These are phyloP conservation scores for Fusarium tuaranense DNA, from an alignment of 2,329 filamentous ascomycete species.

Conservation along the genomic window DNA sequence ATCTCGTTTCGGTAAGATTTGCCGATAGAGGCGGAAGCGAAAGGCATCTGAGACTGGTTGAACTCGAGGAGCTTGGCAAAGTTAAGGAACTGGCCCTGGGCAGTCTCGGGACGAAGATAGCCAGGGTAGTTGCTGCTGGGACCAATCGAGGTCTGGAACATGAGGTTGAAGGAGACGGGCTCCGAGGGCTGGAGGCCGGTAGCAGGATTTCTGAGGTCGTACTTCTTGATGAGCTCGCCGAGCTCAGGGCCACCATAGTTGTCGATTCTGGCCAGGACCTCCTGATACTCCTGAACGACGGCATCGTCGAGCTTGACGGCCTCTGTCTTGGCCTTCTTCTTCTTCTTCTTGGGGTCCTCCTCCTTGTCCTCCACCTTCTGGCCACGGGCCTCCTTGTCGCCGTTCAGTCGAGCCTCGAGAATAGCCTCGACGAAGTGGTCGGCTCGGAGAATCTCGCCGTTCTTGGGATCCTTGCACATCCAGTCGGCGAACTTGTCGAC, in stretches of 20 bases:
- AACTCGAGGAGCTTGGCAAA: slow-evolving; percentile 97
- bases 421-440: slow-evolving; percentile 98
- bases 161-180: slow-evolving; percentile 95
- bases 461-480: slow-evolving; percentile 99
- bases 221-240: slow-evolving; percentile 88
- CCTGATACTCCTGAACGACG: slow-evolving; percentile 89
- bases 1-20: slow-evolving; percentile 99
- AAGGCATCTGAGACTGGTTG: slow-evolving; percentile 95
- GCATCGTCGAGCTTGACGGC: slow-evolving; percentile 88
- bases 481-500: slow-evolving; percentile 98
- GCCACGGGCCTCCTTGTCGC: slow-evolving; percentile 92
- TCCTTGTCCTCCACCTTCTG: slow-evolving; percentile 83
- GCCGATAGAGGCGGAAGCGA: slow-evolving; percentile 96
- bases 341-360: slow-evolving; percentile 78
- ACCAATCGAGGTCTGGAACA: slow-evolving; percentile 97
- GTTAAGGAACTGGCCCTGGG: slow-evolving; percentile 97
- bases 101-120: slow-evolving; percentile 93
- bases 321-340: slow-evolving; percentile 88
- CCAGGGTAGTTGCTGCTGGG: slow-evolving; percentile 88
- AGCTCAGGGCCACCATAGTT: slow-evolving; percentile 92
- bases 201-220: slow-evolving; percentile 88
- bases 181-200: slow-evolving; percentile 81
- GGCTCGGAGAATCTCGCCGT: slow-evolving; percentile 93
- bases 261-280: slow-evolving; percentile 91
- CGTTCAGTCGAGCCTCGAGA: slow-evolving; percentile 86